A percentile compares a stretch with the other conserved stretches of the same genome.
Conservation (phyloP, 805 yeast species). For the Kazachstania kunashirensis region DNA sequence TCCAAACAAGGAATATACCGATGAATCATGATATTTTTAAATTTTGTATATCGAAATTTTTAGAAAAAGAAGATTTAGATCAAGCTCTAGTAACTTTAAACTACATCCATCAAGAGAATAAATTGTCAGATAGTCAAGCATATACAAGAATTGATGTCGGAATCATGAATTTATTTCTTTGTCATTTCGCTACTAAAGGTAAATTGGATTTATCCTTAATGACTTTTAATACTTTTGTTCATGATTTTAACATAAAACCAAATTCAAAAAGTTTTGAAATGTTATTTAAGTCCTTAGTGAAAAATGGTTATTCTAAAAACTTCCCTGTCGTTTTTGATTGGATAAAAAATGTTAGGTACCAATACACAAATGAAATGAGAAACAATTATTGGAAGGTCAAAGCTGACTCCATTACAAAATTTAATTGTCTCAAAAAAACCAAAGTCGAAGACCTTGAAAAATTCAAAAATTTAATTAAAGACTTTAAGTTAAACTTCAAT, state of each 20-base stretch:
- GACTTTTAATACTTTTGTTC: conserved; percentile 26
- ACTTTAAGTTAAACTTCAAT: neutral
- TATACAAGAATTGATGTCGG: conserved; percentile 8
- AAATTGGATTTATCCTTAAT: conserved; percentile 31
- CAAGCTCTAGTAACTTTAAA: conserved; percentile 26
- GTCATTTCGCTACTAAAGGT: conserved; percentile 26
- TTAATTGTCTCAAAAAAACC: conserved; percentile 8
- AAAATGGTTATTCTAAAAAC: conserved; percentile 8
- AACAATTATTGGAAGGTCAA: conserved; percentile 20
- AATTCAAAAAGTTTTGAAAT: conserved; percentile 27
- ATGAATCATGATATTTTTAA: conserved; percentile 20
- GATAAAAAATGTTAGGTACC: conserved; percentile 12
- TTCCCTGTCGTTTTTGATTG: conserved; percentile 18
- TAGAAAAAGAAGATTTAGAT: conserved; percentile 22
- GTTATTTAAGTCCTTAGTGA: conserved; percentile 4
- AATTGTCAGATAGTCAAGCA: neutral
- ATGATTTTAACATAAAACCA: conserved; percentile 24
- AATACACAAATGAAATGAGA: conserved; percentile 7
- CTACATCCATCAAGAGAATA: conserved; percentile 10
- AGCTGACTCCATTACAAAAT: conserved; percentile 20
- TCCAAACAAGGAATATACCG: conserved; percentile 19
- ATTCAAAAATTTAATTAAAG: neutral
- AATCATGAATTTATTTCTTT: conserved; percentile 27
- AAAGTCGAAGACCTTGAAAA: neutral
- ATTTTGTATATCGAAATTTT: conserved; percentile 20